Evolutionary conservation across 202 grass and related monocot genomes (phyloP), one percentile per base, ranked within the genome.

Genomic region (Elaeis oleifera): DNA sequence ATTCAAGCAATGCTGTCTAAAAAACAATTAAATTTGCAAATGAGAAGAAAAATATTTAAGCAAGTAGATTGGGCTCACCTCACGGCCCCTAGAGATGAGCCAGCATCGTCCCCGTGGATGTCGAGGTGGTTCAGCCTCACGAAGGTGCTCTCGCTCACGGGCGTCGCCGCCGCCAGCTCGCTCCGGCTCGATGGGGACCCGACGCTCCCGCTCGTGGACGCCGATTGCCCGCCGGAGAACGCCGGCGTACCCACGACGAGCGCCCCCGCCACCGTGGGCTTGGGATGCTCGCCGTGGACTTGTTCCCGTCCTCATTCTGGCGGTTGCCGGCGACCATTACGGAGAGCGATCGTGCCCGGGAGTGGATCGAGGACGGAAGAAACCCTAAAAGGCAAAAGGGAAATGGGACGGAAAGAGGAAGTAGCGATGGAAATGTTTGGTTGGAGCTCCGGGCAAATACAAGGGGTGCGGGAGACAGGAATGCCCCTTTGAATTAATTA

Each of bases 61-160:
- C 18, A 52, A 50, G 48, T 18, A 26, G 55, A 58, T 15, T 32
- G 5, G 56, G 36, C 77, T 68, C 54, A 97, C 92, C 84, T 86
- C 21, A 25, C 68, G 61, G 88, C 68, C 49, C 61, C 79, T 61
- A 86, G 76, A 48, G 88, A 85, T 13, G 79, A 82, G 19, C 84
- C 58, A 23, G 56, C 82, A 16, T 89, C 92, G 22, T 89, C 92
- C 16, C 63, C 77, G 32, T 89, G 87, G 72, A 91, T 78, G 23
- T 86, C 92, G 55, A 89, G 79, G 58, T 77, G 78, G 51, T 86
- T 77, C 53, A 97, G 71, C 71, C 87, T 89, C 24, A 77, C 87
- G 67, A 91, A 81, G 60, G 84, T 91, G 74, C 68, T 91, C 81
- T 85, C 88, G 60, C 84, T 86, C 51, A 77, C 90, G 6, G 90